Conservation (phyloP, 2,329 filamentous ascomycete genomes). For the Thielaviopsis populi region DNA sequence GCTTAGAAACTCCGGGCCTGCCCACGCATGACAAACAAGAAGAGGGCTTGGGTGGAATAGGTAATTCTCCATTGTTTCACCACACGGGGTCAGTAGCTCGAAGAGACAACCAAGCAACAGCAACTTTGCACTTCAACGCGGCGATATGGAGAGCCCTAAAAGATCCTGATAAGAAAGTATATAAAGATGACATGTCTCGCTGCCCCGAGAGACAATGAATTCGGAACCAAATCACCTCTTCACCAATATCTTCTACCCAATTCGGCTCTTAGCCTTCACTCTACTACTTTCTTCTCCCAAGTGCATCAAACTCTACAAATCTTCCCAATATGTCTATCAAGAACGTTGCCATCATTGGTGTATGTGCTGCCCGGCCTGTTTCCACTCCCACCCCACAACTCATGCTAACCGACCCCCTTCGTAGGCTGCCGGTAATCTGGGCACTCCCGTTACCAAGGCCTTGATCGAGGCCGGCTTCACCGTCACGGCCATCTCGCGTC, state of each 20-base stretch:
- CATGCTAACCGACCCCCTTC: neutral
- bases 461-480: slow-evolving; percentile 31
- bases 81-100: neutral
- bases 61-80: neutral
- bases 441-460: slow-evolving; percentile 26
- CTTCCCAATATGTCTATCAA: slow-evolving; percentile 20
- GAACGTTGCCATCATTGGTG: slow-evolving; percentile 28
- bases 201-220: neutral
- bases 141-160: neutral
- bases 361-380: slow-evolving; percentile 9
- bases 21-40: neutral
- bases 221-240: neutral
- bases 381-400: neutral
- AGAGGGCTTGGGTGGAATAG: neutral
- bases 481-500: slow-evolving; percentile 40
- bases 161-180: slow-evolving; percentile 1
- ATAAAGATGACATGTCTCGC: neutral
- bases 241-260: neutral
- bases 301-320: neutral
- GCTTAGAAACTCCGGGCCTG: neutral
- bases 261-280: neutral
- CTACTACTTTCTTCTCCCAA: neutral
- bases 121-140: neutral
- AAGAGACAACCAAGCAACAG: neutral
- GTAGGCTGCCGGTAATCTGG: slow-evolving; percentile 27